Base-by-base conservation (phyloP, 805 yeast species). In the Candida nemodendra region DNA sequence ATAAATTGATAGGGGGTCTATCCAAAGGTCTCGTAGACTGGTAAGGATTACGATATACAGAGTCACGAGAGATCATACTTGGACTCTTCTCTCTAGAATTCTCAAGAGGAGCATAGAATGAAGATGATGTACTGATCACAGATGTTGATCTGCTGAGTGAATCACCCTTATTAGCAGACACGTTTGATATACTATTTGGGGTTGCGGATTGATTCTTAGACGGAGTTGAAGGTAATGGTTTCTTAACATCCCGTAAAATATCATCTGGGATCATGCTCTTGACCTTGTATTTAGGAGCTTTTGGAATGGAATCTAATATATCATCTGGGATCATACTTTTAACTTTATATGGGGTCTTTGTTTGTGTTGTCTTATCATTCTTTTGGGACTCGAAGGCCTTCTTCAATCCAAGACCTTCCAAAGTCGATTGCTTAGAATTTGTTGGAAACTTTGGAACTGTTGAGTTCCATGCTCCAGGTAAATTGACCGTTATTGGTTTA, bases 301-400 rank as follows among this genome's bases (percentile, higher is more conserved):
- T 27, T 19, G 38, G 38, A 5, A 15, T 28, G 5, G n/a, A 17
- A 13, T 27, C 41, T 12, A 33, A 32, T 16, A 41, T 42, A 22
- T 45, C 51, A 24, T 36, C 44, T 1, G 47, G 48, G 5, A 48
- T 36, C 42, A 48, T 27, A 30, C 49, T 44, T 18, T 39, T 48
- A 17, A 41, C 44, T 19, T 41, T 41, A 22, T 41, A 32, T 1
- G 36, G 23, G 19, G 38, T 27, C 12, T 24, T 18, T n/a, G 18
- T 5, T 7, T 27, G 9, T 9, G 25, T 16, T 18, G 34, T 14
- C 17, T 21, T 21, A 8, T 21, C 24, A 8, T 21, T 11, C 11
- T 21, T 21, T 7, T 7, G 24, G 11, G 7, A 7, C 24, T 7
- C 24, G 9, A 8, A 11, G 9, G 11, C 11, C 11, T 11, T 21